Conservation (phyloP, 768 basidiomycete species). For the Coprinopsis sp. region DNA sequence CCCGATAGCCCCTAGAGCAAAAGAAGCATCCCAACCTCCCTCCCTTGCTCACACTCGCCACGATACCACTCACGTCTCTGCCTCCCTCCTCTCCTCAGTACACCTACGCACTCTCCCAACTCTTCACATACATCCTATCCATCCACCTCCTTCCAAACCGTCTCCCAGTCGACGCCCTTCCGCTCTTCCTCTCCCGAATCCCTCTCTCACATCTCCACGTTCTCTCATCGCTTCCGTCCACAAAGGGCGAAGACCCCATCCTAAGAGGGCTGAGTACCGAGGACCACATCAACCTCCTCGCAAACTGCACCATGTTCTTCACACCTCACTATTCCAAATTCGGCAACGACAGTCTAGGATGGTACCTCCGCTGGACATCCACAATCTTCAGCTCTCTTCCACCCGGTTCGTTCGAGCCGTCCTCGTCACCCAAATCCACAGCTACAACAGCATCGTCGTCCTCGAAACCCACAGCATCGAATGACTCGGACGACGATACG, state of each 20-base stretch:
- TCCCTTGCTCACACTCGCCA: conserved; percentile 42
- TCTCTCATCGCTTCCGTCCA: conserved; percentile 20
- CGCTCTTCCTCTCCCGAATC: conserved; percentile 58
- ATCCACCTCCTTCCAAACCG: conserved; percentile 78
- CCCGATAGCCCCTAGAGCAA: conserved; percentile 47
- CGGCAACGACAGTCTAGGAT: conserved; percentile 36
- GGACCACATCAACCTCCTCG: conserved; percentile 56
- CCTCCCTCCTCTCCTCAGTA: conserved; percentile 20
- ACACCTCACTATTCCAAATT: conserved; percentile 56
- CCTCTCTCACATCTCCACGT: conserved; percentile 42
- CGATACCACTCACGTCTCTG: conserved; percentile 33
- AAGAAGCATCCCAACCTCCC: conserved; percentile 53
- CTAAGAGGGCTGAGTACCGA: conserved; percentile 28
- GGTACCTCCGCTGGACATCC: conserved; percentile 53
- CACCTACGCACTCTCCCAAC: conserved; percentile 29
- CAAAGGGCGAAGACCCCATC: conserved; percentile 23
- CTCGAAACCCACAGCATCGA: conserved; percentile 26
- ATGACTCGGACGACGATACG: conserved; percentile 33
- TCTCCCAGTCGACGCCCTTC: conserved; percentile 56
- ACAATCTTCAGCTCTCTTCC: conserved; percentile 52
- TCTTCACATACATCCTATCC: conserved; percentile 57
- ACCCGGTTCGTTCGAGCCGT: conserved; percentile 45
- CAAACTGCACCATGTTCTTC: conserved; percentile 66
- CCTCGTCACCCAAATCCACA: conserved; percentile 8
- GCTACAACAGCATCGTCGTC: neutral